These are phyloP conservation scores for Clavaria fumosa DNA, from an alignment of 768 basidiomycete species.

Conservation along the genomic window DNA sequence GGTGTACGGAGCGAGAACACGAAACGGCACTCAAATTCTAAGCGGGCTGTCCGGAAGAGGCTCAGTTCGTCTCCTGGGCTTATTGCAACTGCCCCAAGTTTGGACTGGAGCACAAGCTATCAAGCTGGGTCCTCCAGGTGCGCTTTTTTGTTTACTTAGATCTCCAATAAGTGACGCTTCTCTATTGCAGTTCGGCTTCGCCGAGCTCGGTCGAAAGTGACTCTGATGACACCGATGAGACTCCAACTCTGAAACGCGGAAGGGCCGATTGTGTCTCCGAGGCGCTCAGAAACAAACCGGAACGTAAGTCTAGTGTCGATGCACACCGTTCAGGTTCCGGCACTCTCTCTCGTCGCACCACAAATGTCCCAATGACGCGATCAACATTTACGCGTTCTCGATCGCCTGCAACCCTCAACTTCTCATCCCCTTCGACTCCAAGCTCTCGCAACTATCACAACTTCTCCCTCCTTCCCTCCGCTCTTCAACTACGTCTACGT, in stretches of 20 bases:
- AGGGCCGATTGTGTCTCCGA: too few species aligned
- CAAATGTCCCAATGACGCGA: too few species aligned
- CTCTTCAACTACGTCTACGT: conserved; percentile 28
- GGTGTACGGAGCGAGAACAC: too few species aligned
- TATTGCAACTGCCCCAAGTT: conserved; percentile 1
- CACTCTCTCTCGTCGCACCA: too few species aligned
- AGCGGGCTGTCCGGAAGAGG: too few species aligned
- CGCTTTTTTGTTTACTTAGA: conserved; percentile 10
- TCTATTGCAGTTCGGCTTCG: conserved; percentile 2
- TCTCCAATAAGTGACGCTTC: background rate
- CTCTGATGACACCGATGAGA: conserved; percentile 47
- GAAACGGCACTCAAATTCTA: too few species aligned
- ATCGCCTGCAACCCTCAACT: conserved; percentile 36
- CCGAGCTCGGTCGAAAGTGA: too few species aligned
- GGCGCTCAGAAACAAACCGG: too few species aligned
- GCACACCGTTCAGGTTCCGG: too few species aligned
- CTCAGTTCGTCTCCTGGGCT: conserved; percentile 13
- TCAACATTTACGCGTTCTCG: conserved; percentile 55
- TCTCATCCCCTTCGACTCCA: conserved; percentile 25
- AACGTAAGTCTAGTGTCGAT: too few species aligned
- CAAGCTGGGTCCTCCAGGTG: conserved; percentile 75
- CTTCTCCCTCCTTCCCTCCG: conserved; percentile 41
- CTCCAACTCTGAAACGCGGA: conserved; percentile 25
- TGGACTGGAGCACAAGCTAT: conserved; percentile 75
- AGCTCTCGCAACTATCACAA: conserved; percentile 10